Base-by-base conservation (phyloP, 306 rosid species). In the Sicyos edulis region DNA sequence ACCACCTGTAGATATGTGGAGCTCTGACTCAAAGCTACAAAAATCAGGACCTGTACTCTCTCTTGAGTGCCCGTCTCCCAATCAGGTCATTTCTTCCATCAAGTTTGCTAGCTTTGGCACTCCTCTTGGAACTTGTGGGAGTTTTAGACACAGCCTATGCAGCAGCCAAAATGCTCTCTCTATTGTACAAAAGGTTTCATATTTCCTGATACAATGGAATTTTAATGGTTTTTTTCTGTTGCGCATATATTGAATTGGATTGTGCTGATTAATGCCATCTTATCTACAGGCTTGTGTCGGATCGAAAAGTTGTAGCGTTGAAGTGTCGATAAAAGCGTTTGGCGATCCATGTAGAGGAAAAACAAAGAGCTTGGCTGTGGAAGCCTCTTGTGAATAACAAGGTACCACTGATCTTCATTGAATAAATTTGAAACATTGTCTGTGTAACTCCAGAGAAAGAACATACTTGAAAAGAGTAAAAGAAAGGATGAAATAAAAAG, bases 91-190 rank as follows among this genome's bases (percentile, higher is more conserved):
- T 67, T 87, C 98, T 77, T 85, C 93, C 71, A 85, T 93, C 74
- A 87, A 85, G 68, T 90, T 93, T 65, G 99, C 97, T 10, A 91
- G 97, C 79, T 93, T 80, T 16, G 97, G 97, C 72, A 87, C 84
- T 7, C 99, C 97, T 42, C 69, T 11, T 0, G 99, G 99, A 14
- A 82, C 87, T 54, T 93, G 99, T 42, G 96, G 99, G 44, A 85
- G 80, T 78, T 91, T 83, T 71, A 79, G 66, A 78, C 91, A 83
- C 26, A 96, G 97, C 74, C 76, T 66, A 1, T 93, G 98, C 87
- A 82, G 77, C 77, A 87, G 95, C 82, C 76, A 20, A 19, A 76
- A n/a, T 6, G 85, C 96, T 47, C 85, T 87, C 61, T 80, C 95
- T 73, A 57, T 87, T 76, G 81, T 91, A 57, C 89, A 86, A 59